Evolutionary conservation across 129 eudicot species (phyloP), one percentile per base, ranked within the genome.

Genomic region (Tagetes patula): DNA sequence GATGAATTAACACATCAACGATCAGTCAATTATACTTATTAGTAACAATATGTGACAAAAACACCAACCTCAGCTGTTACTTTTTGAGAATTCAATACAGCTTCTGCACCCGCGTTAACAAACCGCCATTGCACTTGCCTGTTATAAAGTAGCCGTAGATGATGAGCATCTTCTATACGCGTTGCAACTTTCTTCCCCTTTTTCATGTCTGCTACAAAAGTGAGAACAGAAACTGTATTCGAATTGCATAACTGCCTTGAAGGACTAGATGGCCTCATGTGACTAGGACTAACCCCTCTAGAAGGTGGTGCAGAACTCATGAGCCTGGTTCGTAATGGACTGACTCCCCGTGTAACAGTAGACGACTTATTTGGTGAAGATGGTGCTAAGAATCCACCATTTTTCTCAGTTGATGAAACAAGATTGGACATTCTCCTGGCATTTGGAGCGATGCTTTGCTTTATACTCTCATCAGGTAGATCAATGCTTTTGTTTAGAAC

Each of bases 121-220:
- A 79, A 95, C 75, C 86, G 85, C 97, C 99, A 95, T 73, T 95
- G 99, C 79, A 95, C 70, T 56, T 84, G 95, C 75, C 92, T 75
- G 74, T 95, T 95, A 71, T 95, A 85, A 45, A 90, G 80, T 69
- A 94, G 69, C 75, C 96, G 80, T 72, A 95, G 73, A 62, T 83
- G 86, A 84, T 95, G 99, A 42, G 83, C 99, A 70, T 95, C 97
- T 82, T 95, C 97, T 6, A 95, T 81, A 33, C 88, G 87, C 59
- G 73, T 83, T 27, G 85, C 85, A 42, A 69, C 86, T 73, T 85
- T 95, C 82, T 88, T 90, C 40, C 99, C 96, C 82, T 83, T 94
- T 68, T 80, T 90, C 42, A 95, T 80, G 74, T 95, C 99, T 8
- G 84, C 91, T 45, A 91, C 79, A 75, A 86, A 95, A 63, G 96